Percentiles rank a stretch among this genome's conserved stretches.
phyloP scores from a whole-genome alignment of 768 basidiomycete species.

The Termitomyces sp. region DNA sequence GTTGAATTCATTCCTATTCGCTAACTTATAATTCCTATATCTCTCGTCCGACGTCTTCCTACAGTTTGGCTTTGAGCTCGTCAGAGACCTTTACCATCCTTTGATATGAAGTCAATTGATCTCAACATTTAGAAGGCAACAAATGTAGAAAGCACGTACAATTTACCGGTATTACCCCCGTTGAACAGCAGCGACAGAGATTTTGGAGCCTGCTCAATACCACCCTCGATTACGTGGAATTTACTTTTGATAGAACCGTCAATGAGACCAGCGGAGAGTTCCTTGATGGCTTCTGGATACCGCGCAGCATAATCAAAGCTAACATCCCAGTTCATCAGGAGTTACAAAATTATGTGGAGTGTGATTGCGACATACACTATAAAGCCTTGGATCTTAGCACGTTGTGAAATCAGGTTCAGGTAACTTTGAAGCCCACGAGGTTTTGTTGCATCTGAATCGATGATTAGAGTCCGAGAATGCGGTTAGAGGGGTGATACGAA shows the following conservation, averaged over 20 bases:
- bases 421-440: constrained; percentile 70
- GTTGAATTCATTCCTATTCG: background rate
- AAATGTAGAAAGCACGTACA: constrained; percentile 33
- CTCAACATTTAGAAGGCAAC: background rate
- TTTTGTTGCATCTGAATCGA: constrained; percentile 43
- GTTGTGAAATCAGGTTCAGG: constrained; percentile 64
- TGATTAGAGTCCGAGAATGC: background rate
- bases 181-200: constrained; percentile 70
- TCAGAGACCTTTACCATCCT: constrained; percentile 60
- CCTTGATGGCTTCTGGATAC: constrained; percentile 54
- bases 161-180: constrained; percentile 78
- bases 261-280: constrained; percentile 53
- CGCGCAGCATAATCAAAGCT: constrained; percentile 73
- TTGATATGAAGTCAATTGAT: constrained; percentile 1
- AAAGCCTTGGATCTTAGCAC: constrained; percentile 83
- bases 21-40: background rate
- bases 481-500: constrained; percentile 26
- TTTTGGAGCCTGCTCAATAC: constrained; percentile 68
- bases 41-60: constrained; percentile 7
- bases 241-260: constrained; percentile 76
- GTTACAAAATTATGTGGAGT: background rate
- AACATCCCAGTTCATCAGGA: background rate
- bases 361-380: constrained; percentile 52
- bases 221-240: constrained; percentile 73
- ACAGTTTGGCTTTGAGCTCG: constrained; percentile 36